These are phyloP conservation scores for Oropetium thomaeum DNA, from an alignment of 176 grass and related monocot genomes.

Conservation along the genomic window DNA sequence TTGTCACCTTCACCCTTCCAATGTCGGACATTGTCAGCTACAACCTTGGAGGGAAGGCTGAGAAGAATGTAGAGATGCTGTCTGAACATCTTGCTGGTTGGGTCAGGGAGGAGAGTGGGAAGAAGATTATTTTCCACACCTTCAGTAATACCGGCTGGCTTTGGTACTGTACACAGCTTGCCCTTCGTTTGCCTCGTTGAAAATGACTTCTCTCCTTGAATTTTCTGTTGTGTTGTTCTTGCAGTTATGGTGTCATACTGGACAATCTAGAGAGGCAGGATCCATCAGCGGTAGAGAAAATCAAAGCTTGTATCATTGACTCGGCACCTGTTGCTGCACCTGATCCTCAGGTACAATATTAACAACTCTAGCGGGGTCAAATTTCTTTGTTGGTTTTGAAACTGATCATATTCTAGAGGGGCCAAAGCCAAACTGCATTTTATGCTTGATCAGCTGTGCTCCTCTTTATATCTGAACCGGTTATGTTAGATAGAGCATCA, in stretches of 20 bases:
- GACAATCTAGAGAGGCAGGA: slow-evolving; percentile 67
- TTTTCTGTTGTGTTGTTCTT: not conserved
- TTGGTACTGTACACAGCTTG: slow-evolving; percentile 42
- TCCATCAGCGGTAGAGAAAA: slow-evolving; percentile 62
- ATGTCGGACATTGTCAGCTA: slow-evolving; percentile 83
- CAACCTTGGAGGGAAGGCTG: slow-evolving; percentile 65
- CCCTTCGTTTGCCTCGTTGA: not conserved
- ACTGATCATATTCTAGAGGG: not conserved
- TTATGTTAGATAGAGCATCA: not conserved
- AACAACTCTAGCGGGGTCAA: not conserved
- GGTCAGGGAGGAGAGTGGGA: slow-evolving; percentile 74
- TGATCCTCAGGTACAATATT: slow-evolving; percentile 71
- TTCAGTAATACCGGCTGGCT: slow-evolving; percentile 98
- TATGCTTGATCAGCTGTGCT: not conserved
- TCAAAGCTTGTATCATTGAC: slow-evolving; percentile 83
- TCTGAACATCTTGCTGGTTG: slow-evolving; percentile 71
- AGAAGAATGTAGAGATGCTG: slow-evolving; percentile 66
- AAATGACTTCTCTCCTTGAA: not conserved
- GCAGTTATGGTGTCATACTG: slow-evolving; percentile 80
- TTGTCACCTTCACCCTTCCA: slow-evolving; percentile 80
- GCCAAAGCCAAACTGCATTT: not conserved
- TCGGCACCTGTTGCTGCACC: slow-evolving; percentile 83
- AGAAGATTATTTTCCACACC: slow-evolving; percentile 91
- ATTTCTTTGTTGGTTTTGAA: not conserved
- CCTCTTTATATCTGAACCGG: not conserved